Base-by-base conservation (phyloP, 768 basidiomycete species). In the Suillus tomentosus region DNA sequence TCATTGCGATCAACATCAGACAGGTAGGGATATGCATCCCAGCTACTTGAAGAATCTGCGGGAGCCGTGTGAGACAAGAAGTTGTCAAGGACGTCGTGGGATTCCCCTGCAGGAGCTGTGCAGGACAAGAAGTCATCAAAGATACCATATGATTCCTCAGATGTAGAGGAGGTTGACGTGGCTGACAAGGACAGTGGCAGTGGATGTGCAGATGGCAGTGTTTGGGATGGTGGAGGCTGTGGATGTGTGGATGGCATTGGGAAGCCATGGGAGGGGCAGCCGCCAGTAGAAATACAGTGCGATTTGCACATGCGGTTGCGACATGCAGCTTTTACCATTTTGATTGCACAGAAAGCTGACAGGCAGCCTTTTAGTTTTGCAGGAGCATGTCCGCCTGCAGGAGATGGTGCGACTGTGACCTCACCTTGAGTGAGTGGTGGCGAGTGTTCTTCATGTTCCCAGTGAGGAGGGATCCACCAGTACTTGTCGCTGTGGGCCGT, bases 381-480 rank as follows among this genome's bases (percentile, higher is more conserved):
- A 13, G n/a, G 47, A 47, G n/a, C 10, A 47, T 47, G 47, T 11
- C n/a, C 10, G 13, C n/a, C 47, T 47, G n/a, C 47, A 22, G n/a
- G n/a, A n/a, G n/a, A n/a, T n/a, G n/a, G n/a, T n/a, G n/a, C n/a
- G n/a, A 47, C 11, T 0, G 1, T 4, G 4, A 47, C 47, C 47
- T 47, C 47, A 22, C 47, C 9, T 47, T 47, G 47, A 47, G 47
- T 47, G 47, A 47, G 47, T 11, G 10, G 47, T 47, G 47, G 47
- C 4, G 10, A 47, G 47, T 11, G 47, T 11, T 47, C 47, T 47
- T 47, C n/a, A 4, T 45, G 43, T 5, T 2, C n/a, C 47, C 47
- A 48, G 47, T 48, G 47, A 48, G 47, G 11, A 48, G 47, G 47
- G 47, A 48, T 48, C 47, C 47, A 48, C 47, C 47, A 48, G n/a